phyloP scores from a whole-genome alignment of 306 rosid species.

The Crotalaria pallida region DNA sequence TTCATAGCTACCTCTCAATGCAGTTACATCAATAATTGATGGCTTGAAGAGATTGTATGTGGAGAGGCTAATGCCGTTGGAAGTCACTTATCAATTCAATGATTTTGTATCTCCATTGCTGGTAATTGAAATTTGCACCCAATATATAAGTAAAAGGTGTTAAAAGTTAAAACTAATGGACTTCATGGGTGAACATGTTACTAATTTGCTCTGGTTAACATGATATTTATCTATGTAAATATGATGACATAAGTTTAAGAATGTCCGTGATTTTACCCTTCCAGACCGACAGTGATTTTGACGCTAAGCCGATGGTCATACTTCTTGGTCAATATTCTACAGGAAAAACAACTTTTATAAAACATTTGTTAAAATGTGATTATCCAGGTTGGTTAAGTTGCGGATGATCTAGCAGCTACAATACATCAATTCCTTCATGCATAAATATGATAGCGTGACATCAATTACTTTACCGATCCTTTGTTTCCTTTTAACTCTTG shows the following conservation, averaged over 20 bases:
- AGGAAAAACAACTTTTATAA: constrained; percentile 92
- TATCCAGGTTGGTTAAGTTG: constrained; percentile 74
- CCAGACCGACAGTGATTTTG: constrained; percentile 80
- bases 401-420: constrained; percentile 2
- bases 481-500: constrained; percentile 10
- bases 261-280: constrained; percentile 21
- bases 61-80: constrained; percentile 83
- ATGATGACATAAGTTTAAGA: constrained; percentile 9
- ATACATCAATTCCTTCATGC: constrained; percentile 11
- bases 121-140: constrained; percentile 45
- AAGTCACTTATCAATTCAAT: constrained; percentile 73
- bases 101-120: constrained; percentile 73
- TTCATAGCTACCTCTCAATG: constrained; percentile 54
- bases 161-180: constrained; percentile 12
- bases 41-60: constrained; percentile 80
- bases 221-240: background rate
- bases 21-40: constrained; percentile 82
- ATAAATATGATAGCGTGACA: background rate
- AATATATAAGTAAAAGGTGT: background rate
- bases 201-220: background rate
- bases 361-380: constrained; percentile 67
- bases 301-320: constrained; percentile 97
- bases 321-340: constrained; percentile 98
- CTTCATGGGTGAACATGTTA: background rate
- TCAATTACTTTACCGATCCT: background rate